These are phyloP conservation scores for Thraustochytrium sp. DNA, from an alignment of 352 stramenopile species.

Conservation along the genomic window DNA sequence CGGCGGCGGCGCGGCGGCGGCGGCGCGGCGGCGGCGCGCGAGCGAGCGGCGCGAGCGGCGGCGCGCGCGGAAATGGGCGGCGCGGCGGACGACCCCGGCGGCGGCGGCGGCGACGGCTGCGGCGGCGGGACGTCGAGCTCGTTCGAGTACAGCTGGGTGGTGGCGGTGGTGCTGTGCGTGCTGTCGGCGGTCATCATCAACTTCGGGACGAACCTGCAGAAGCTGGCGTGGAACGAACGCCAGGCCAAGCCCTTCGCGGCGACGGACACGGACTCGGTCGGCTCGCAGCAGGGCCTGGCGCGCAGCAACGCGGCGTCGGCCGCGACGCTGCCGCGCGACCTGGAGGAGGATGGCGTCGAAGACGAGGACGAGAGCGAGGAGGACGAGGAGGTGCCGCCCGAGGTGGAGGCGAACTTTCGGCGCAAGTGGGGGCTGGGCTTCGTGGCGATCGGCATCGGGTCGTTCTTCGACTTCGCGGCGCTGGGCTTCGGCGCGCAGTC, in stretches of 20 bases:
- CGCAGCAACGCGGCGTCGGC: background rate
- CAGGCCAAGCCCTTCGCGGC: background rate
- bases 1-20: too few species aligned
- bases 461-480: conserved; percentile 45
- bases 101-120: background rate
- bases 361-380: background rate
- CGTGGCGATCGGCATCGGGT: conserved; percentile 34
- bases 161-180: conserved; percentile 24
- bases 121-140: background rate
- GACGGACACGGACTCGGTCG: too few species aligned
- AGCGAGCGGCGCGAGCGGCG: too few species aligned
- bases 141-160: conserved; percentile 37
- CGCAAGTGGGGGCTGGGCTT: conserved; percentile 24
- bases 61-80: too few species aligned
- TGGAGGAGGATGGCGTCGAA: background rate
- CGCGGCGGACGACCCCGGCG: too few species aligned
- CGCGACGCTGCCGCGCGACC: background rate
- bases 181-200: conserved; percentile 34
- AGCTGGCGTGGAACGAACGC: conserved; percentile 21
- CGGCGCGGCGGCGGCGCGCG: too few species aligned
- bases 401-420: background rate
- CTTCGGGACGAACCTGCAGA: conserved; percentile 38
- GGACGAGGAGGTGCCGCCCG: background rate
- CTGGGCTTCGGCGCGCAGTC: conserved; percentile 44
- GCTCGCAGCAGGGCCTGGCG: background rate